Base-by-base conservation (phyloP, 2,329 filamentous ascomycete genomes). In the Colletotrichum tabaci region DNA sequence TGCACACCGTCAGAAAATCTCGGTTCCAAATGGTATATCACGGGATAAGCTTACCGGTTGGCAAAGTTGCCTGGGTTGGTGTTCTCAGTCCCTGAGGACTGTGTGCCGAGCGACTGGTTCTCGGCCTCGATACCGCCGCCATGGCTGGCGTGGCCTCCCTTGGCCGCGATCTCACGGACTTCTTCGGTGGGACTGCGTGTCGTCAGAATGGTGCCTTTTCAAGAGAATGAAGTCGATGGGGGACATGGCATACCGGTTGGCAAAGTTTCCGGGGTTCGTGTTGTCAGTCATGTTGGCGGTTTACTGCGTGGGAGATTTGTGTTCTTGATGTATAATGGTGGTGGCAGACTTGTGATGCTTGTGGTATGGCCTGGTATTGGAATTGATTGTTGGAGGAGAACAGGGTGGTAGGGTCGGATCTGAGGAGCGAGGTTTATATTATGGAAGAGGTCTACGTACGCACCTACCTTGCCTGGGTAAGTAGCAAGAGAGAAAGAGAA, bases 101-200 rank as follows among this genome's bases (percentile, higher is more conserved):
- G 21, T 23, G 44, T 53, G 35, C 61, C 66, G 13, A 53, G 6
- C 18, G 53, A 44, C 18, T 61, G 44, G n/a, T 21, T 67, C 15
- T 66, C 30, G 9, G 21, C 12, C 9, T 18, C 23, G 12, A 8
- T 40, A 2, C 81, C 82, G 2, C 81, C 79, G 9, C 64, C 63
- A 74, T 83, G 80, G 70, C 82, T 82, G 7, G 81, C 67, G 62
- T 83, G 76, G 16, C 83, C 83, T 18, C 83, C 83, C 75, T 84
- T 84, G 62, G 79, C 78, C 1, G 82, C 83, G 66, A 85, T 84
- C 4, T 82, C 10, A 8, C 30, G 53, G 2, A 56, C 53, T n/a
- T 56, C 30, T 2, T 56, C 53, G n/a, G 53, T 56, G 6, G 53
- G 53, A n/a, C 53, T 56, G 10, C 53, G 10, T 15, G 21, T 40